phyloP scores from a whole-genome alignment of 1,139 yeast species.

The Geotrichum bryndzae region DNA sequence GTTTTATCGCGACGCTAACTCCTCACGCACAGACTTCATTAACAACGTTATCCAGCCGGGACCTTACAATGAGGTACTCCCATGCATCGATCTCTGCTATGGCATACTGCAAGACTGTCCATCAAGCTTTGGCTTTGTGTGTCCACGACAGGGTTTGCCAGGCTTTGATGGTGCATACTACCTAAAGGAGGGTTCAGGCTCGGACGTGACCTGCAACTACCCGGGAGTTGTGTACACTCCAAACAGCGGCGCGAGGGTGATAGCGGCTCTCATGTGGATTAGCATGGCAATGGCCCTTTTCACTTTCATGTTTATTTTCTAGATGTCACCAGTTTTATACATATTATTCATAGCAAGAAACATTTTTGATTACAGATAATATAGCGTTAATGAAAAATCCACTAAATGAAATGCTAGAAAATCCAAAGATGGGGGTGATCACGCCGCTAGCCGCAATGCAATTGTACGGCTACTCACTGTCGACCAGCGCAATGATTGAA shows the following conservation, averaged over 20 bases:
- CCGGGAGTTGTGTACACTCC: constrained; percentile 18
- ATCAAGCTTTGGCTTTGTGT: constrained; percentile 60
- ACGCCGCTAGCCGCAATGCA: neutral
- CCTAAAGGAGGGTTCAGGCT: constrained; percentile 3
- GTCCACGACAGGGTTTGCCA: constrained; percentile 40
- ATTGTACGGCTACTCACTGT: neutral
- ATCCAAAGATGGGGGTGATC: neutral
- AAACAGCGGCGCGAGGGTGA: neutral
- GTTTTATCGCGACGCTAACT: constrained; percentile 43
- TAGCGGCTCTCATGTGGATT: neutral
- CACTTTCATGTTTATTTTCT: neutral
- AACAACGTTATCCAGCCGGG: constrained; percentile 55
- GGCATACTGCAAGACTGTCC: constrained; percentile 82
- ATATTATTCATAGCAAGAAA: neutral
- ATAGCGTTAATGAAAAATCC: neutral
- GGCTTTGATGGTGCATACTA: constrained; percentile 17
- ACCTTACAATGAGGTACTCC: constrained; percentile 71
- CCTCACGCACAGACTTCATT: constrained; percentile 58
- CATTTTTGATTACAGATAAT: neutral
- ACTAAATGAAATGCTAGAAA: neutral
- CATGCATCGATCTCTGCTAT: constrained; percentile 78
- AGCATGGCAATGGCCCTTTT: neutral
- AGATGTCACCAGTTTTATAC: neutral
- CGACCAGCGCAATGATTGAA: constrained; percentile 35
- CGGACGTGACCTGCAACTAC: constrained; percentile 16